A percentile compares a stretch with the other conserved stretches of the same genome.
These are phyloP conservation scores for Rubia peregrina DNA, from an alignment of 305 asterid species.

Conservation along the genomic window DNA sequence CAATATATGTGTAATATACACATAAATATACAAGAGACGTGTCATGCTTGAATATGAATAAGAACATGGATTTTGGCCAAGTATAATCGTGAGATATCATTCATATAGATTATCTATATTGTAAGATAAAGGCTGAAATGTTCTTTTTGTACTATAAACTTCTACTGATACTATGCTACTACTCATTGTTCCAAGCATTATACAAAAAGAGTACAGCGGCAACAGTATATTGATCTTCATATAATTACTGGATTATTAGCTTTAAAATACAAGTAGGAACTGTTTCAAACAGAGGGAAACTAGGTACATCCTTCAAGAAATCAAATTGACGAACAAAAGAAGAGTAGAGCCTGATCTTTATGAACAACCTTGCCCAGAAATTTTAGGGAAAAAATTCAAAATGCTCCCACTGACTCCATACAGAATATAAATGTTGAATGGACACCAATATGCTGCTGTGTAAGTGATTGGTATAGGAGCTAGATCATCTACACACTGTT, in stretches of 20 bases:
- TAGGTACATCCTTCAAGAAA: not conserved
- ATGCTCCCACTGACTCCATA: not conserved
- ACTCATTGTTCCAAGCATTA: not conserved
- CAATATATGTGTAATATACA: not conserved
- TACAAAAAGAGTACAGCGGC: not conserved
- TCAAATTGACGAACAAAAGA: not conserved
- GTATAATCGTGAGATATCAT: not conserved
- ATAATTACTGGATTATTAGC: not conserved
- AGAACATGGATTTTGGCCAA: not conserved
- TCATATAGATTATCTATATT: no score
- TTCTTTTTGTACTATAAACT: no score
- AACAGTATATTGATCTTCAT: not conserved
- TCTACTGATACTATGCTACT: no score
- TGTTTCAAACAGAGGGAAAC: not conserved
- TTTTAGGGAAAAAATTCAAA: no score
- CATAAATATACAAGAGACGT: not conserved
- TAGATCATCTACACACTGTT: no score
- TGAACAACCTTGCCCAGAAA: not conserved
- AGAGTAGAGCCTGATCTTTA: not conserved
- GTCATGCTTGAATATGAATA: not conserved
- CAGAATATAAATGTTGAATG: not conserved
- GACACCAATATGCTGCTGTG: not conserved
- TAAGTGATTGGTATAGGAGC: not conserved
- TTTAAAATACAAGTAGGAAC: not conserved
- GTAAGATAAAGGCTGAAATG: no score